phyloP scores from a whole-genome alignment of 75 land plant species.

The Larix kaempferi region DNA sequence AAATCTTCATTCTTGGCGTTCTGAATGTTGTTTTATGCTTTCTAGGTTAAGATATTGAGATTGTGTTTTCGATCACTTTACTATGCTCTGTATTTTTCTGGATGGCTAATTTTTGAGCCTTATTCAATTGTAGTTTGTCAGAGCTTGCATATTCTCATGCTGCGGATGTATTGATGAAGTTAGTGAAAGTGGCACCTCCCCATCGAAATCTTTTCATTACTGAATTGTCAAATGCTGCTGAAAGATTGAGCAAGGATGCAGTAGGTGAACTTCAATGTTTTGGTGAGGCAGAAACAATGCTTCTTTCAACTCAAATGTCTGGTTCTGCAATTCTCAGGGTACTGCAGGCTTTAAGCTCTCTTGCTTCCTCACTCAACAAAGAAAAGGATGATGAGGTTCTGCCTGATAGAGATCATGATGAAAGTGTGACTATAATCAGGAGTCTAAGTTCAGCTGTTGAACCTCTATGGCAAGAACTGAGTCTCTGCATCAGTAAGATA shows the following conservation, averaged over 20 bases:
- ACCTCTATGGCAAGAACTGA: conserved; percentile 82
- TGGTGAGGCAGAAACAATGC: conserved; percentile 67
- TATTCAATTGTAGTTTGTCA: conserved; percentile 62
- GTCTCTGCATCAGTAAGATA: conserved; percentile 78
- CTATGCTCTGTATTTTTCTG: not conserved
- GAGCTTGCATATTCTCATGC: conserved; percentile 83
- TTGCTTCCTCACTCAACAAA: conserved; percentile 46
- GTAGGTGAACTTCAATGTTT: conserved; percentile 68
- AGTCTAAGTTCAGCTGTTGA: too few relatives aligned
- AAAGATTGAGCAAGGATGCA: conserved; percentile 60
- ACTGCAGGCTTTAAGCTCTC: conserved; percentile 83
- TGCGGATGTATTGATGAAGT: conserved; percentile 81
- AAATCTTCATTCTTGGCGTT: too few relatives aligned
- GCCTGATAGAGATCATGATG: conserved; percentile 54
- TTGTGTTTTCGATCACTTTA: too few relatives aligned
- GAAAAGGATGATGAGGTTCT: conserved; percentile 42
- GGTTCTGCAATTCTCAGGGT: conserved; percentile 91
- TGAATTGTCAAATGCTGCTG: conserved; percentile 14
- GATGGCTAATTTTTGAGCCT: not conserved
- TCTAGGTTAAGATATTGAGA: too few relatives aligned
- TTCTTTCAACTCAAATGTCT: conserved; percentile 54
- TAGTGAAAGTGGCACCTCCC: conserved; percentile 20
- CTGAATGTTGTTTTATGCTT: too few relatives aligned
- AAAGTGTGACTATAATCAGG: conserved; percentile 5
- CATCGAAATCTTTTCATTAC: conserved; percentile 53